Evolutionary conservation across 2,329 filamentous ascomycete species (phyloP), one percentile per base, ranked within the genome.

Genomic region (Botryotinia convoluta): DNA sequence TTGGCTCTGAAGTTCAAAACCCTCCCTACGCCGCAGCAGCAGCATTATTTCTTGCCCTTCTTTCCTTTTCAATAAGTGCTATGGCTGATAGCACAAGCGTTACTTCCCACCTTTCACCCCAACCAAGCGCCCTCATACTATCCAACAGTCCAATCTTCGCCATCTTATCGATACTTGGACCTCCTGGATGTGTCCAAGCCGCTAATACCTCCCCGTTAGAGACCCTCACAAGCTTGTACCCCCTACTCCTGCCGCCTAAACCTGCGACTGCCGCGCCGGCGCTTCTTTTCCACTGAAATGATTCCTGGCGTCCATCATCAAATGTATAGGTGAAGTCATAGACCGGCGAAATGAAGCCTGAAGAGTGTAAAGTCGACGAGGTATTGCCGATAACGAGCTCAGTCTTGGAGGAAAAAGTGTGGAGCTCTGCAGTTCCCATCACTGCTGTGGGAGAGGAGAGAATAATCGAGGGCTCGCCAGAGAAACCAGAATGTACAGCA

Each of bases 31-130:
- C 70, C 8, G 45, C 70, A n/a, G 35, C 35, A 14, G 6, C 22
- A 18, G 70, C 61, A 59, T 37, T 48, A 2, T n/a, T 16, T 1
- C 61, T 67, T 26, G 37, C 20, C 22, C 20, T 48, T 48, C 61
- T 42, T 14, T 72, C 48, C 9, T 39, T 68, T 12, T 68, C 62
- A 14, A 72, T n/a, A 42, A 72, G 54, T 29, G 70, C 70, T 35
- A 72, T 18, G 5, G 70, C 62, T 20, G n/a, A 29, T 16, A 72
- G n/a, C 37, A 68, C 70, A 29, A 45, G 61, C 5, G 70, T 72
- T 48, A 68, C 48, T 9, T 72, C 70, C 70, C 70, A 72, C 32
- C 70, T 72, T 16, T 72, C 70, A 32, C 70, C 70, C 61, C 63
- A 68, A 3, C 70, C 62, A 54, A 57, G 32, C 5, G 16, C 18